Base-by-base conservation (phyloP, 441 rosid genomes). In the Gossypium laxum region DNA sequence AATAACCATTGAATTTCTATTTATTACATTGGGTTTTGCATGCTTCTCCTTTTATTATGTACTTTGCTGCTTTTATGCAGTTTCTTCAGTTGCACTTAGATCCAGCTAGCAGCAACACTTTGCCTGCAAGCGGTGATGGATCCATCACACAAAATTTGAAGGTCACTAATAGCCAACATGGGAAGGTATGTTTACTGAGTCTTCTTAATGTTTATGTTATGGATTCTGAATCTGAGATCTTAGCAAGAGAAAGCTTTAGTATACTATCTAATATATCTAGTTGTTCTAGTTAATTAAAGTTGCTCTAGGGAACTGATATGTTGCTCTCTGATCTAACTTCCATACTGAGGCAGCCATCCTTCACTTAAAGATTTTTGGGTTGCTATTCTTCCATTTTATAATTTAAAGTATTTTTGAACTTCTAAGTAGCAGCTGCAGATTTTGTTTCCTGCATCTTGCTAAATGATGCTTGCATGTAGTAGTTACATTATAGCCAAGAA, bases 71-170 rank as follows among this genome's bases (percentile, higher is more conserved):
- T n/a, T 64, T 18, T 52, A 41, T 78, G 21, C 96, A 91, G 98
- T 93, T 94, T 79, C 97, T 94, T 72, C 97, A 90, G 76, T 86
- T 92, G 74, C 96, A 91, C 78, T 84, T 94, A 76, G 97, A 95
- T 77, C 91, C 98, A 72, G 96, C 97, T 61, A 92, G 93, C 70
- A 43, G 93, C 86, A 89, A 80, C 72, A 85, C 82, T 51, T 85
- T 95, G 47, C 87, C 85, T 32, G 89, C 87, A 10, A 84, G 83
- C 52, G 86, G 85, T 76, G 80, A 71, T 61, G 91, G 87, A 47
- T 82, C 82, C 69, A 78, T 92, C 60, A 85, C 81, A n/a, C 99
- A 92, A 79, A 85, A 51, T 67, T 83, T 91, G 79, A 83, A 76
- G 75, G 92, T 95, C 62, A 88, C 90, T 48, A 92, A 95, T 84